Evolutionary conservation across 768 basidiomycete species (phyloP).

Genomic region (Rhodotorula babjevae): DNA sequence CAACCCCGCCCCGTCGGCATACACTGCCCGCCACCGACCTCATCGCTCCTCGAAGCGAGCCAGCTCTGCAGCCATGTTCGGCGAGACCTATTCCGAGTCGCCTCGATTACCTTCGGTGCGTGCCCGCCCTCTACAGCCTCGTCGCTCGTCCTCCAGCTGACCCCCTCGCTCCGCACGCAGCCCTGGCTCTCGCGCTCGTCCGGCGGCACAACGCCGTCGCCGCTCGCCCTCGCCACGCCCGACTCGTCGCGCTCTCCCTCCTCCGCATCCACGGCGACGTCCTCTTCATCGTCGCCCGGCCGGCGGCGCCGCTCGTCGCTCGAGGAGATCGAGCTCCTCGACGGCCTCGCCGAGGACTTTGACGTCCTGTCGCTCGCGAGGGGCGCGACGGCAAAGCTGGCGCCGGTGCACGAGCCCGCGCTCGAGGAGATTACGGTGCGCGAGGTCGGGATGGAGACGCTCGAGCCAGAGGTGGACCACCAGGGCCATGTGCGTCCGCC

Average conservation of each 20-base stretch:
- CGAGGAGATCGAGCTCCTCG: slow-evolving; percentile 2
- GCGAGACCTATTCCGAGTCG: slow-evolving; percentile 18
- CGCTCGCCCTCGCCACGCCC: background rate
- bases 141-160: too few species aligned
- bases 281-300: background rate
- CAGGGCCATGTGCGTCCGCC: background rate
- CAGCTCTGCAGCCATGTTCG: slow-evolving; percentile 9
- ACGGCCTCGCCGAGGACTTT: slow-evolving; percentile 6
- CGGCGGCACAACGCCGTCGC: slow-evolving; percentile 2
- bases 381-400: background rate
- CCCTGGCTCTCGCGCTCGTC: slow-evolving; percentile 26
- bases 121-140: background rate
- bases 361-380: background rate
- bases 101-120: slow-evolving; percentile 15
- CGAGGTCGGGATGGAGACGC: background rate
- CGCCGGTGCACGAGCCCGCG: background rate
- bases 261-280: too few species aligned
- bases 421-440: background rate
- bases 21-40: background rate
- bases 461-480: slow-evolving; percentile 29
- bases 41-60: too few species aligned
- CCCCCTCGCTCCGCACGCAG: background rate
- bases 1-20: background rate
- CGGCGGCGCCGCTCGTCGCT: background rate
- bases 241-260: background rate